Evolutionary conservation across 768 basidiomycete genomes (phyloP), one percentile per base, ranked within the genome.

Genomic region (Serendipita sp.): DNA sequence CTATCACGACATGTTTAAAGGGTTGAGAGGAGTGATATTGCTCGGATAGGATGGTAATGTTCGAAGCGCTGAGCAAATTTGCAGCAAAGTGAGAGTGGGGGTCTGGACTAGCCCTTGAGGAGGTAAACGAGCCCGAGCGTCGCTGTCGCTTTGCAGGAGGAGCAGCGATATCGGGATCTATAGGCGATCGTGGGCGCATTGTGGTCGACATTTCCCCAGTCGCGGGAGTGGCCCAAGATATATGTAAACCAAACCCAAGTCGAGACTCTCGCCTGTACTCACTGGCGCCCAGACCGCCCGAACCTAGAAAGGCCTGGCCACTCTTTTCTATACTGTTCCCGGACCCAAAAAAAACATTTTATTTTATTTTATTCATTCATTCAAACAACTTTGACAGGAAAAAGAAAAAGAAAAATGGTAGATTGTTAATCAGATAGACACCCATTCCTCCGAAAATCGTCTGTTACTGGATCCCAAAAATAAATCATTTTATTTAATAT

Each of bases 1-100:
- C 83, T 63, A 96, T 80, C 62, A 90, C 78, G 16, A 83, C 83
- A 74, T 94, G 84, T 73, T 87, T 88, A 81, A 85, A 97, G 0
- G 93, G 93, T 63, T 77, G 71, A 68, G 77, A 84, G 3, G 74
- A 67, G 11, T 72, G 67, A 73, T 96, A 95, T 45, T 75, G 72
- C 11, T 75, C 68, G 68, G 81, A 76, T 43, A 91, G 76, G 18
- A 75, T 72, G 36, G 83, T 76, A 66, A 87, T 77, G 67, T 78
- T 82, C 62, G 76, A 71, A 63, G 79, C 77, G 64, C 82, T 78
- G 66, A 91, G 81, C 52, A 91, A 73, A 48, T 75, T 77, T 18
- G 80, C 66, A 2, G 80, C 74, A 69, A 87, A 87, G 53, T 65
- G 31, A 3, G 66, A 36, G 16, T n/a, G n/a, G 8, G 55, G 46